Conservation (phyloP, 1,284 basidiomycete species). For the Trametes hirsuta region DNA sequence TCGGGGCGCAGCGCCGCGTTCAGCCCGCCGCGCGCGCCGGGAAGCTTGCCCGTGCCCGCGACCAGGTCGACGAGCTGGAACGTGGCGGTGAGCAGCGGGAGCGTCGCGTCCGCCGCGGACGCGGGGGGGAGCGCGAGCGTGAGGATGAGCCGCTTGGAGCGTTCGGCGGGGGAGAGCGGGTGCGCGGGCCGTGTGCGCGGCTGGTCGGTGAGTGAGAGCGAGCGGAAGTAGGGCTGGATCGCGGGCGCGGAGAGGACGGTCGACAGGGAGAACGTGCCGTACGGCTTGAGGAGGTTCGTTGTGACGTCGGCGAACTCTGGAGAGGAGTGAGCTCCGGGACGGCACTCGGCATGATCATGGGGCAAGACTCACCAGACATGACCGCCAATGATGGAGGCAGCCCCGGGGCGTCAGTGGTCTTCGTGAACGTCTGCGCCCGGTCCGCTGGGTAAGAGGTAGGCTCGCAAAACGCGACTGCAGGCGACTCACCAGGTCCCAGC, state of each 20-base stretch:
- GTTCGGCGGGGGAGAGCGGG: conserved; percentile 50
- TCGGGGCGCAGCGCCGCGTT: conserved; percentile 67
- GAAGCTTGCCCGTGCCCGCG: conserved; percentile 51
- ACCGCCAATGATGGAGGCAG: conserved; percentile 66
- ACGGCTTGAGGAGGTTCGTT: conserved; percentile 74
- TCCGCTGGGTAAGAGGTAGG: not conserved
- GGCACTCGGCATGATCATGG: not conserved
- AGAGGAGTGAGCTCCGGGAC: not conserved
- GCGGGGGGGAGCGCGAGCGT: conserved; percentile 61
- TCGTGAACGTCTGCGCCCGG: conserved; percentile 69
- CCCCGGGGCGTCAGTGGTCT: conserved; percentile 66
- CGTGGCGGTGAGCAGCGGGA: conserved; percentile 64
- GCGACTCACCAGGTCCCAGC: conserved; percentile 84
- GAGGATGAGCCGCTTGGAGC: conserved; percentile 75
- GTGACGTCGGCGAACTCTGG: conserved; percentile 81
- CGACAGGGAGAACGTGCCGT: conserved; percentile 55
- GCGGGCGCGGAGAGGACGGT: conserved; percentile 64
- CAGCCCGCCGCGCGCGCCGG: conserved; percentile 30
- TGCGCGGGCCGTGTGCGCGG: conserved; percentile 68
- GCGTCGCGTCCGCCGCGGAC: conserved; percentile 50
- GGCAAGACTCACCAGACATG: conserved; percentile 62
- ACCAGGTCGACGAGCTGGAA: conserved; percentile 74
- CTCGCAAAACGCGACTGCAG: not conserved
- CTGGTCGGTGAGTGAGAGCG: conserved; percentile 84
- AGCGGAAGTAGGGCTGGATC: conserved; percentile 77